Percentiles rank a stretch among this genome's conserved stretches.
Evolutionary conservation across 768 basidiomycete genomes (phyloP).

Genomic region (Daedaleopsis sinensis): DNA sequence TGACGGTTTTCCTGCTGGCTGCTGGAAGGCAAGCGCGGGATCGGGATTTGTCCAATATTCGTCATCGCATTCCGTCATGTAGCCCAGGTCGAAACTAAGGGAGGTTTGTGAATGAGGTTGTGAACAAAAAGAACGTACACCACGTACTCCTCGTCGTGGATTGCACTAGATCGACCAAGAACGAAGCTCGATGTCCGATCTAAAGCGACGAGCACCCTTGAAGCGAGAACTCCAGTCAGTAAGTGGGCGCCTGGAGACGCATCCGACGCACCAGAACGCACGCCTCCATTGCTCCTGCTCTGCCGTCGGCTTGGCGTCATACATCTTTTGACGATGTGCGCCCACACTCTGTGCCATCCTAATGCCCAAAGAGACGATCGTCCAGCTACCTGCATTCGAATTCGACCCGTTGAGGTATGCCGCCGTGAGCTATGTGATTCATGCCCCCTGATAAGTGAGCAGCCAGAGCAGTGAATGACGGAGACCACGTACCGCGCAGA

Average conservation of each 20-base stretch:
- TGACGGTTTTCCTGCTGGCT: slow-evolving; percentile 61
- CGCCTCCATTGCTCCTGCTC: slow-evolving; percentile 54
- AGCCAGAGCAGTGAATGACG: no score
- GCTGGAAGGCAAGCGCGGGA: slow-evolving; percentile 56
- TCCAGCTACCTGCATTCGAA: slow-evolving; percentile 8
- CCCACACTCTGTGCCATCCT: slow-evolving; percentile 59
- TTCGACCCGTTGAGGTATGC: slow-evolving; percentile 8
- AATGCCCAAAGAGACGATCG: slow-evolving; percentile 21
- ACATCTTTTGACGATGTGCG: slow-evolving; percentile 43
- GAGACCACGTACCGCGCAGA: slow-evolving; percentile 5
- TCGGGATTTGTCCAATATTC: slow-evolving; percentile 70
- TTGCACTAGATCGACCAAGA: slow-evolving; percentile 63
- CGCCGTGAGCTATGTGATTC: slow-evolving; percentile 10
- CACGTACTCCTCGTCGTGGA: slow-evolving; percentile 73
- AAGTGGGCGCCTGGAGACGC: slow-evolving; percentile 22
- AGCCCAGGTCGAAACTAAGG: slow-evolving; percentile 66
- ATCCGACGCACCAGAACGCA: slow-evolving; percentile 45
- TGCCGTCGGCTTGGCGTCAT: slow-evolving; percentile 30
- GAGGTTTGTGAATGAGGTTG: neutral
- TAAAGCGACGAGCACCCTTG: slow-evolving; percentile 46
- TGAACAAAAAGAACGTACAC: neutral
- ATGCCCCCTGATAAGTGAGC: neutral
- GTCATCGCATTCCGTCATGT: slow-evolving; percentile 66
- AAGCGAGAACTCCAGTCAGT: neutral
- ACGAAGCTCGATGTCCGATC: slow-evolving; percentile 47